Evolutionary conservation across 345 rosid genomes (phyloP).

Genomic region (Crucihimalaya himalaica): DNA sequence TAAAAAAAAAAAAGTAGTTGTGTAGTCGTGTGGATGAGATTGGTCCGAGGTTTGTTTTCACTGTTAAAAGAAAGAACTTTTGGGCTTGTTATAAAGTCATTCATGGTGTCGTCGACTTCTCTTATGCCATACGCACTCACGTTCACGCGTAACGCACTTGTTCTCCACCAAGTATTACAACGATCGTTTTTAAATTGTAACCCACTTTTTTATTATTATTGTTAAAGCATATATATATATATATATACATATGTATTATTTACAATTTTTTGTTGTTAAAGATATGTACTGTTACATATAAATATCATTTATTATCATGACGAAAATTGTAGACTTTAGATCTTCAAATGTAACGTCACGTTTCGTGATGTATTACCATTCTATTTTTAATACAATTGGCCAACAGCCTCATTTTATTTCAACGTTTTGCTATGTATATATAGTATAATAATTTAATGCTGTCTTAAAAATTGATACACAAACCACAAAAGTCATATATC

Average conservation of each 20-base stretch:
- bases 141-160: slow-evolving; percentile 32
- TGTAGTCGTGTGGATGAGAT: slow-evolving; percentile 12
- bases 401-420: not conserved
- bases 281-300: not conserved
- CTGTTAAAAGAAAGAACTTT: not conserved
- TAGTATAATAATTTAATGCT: not conserved
- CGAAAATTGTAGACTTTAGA: slow-evolving; percentile 3
- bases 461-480: not conserved
- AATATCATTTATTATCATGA: not conserved
- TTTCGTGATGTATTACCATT: slow-evolving; percentile 28
- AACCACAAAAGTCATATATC: slow-evolving; percentile 20
- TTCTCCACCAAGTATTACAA: slow-evolving; percentile 13
- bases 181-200: not conserved
- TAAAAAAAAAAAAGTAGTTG: no score
- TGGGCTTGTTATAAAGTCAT: slow-evolving; percentile 6
- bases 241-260: no score
- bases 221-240: not conserved
- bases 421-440: slow-evolving; percentile 12
- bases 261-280: no score
- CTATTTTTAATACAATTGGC: slow-evolving; percentile 11
- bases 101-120: slow-evolving; percentile 8
- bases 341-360: slow-evolving; percentile 13
- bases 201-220: not conserved
- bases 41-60: slow-evolving; percentile 24
- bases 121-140: slow-evolving; percentile 24